These are phyloP conservation scores for Prinsepia uniflora DNA, from an alignment of 306 rosid genomes.

Conservation along the genomic window DNA sequence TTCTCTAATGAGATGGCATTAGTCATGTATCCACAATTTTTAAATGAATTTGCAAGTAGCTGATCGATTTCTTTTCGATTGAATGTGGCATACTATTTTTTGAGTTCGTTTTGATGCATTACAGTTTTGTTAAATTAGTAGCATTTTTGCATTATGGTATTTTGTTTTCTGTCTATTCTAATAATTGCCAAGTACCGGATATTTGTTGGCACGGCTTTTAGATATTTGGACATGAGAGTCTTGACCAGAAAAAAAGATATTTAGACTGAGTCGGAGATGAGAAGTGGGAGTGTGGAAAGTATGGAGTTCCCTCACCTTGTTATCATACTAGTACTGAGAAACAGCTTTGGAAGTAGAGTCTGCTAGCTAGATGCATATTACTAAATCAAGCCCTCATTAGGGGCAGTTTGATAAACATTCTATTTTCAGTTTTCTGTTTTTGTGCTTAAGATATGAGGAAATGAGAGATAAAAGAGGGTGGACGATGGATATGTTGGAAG, in stretches of 20 bases:
- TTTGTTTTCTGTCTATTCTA: neutral
- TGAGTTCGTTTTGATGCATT: neutral
- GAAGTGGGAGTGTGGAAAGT: neutral
- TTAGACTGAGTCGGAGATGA: neutral
- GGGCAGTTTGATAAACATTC: too few relatives aligned
- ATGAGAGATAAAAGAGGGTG: too few relatives aligned
- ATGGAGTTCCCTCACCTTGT: neutral
- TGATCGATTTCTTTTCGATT: neutral
- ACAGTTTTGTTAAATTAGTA: neutral
- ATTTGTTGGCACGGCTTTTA: neutral
- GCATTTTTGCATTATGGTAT: neutral
- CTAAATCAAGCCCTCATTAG: neutral
- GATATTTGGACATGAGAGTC: neutral
- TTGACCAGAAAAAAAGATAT: too few relatives aligned
- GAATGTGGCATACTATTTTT: neutral
- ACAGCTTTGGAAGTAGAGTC: neutral
- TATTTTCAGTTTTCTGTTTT: too few relatives aligned
- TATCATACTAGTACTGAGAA: neutral
- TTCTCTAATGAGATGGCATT: neutral
- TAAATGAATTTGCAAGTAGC: neutral
- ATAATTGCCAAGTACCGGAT: neutral
- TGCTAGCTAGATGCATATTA: neutral
- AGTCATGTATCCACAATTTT: neutral
- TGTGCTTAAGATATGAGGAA: too few relatives aligned
- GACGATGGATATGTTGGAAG: too few relatives aligned